Evolutionary conservation across 108 stramenopile species (phyloP), one percentile per base, ranked within the genome.

Genomic region (Skeletonema menzelii): DNA sequence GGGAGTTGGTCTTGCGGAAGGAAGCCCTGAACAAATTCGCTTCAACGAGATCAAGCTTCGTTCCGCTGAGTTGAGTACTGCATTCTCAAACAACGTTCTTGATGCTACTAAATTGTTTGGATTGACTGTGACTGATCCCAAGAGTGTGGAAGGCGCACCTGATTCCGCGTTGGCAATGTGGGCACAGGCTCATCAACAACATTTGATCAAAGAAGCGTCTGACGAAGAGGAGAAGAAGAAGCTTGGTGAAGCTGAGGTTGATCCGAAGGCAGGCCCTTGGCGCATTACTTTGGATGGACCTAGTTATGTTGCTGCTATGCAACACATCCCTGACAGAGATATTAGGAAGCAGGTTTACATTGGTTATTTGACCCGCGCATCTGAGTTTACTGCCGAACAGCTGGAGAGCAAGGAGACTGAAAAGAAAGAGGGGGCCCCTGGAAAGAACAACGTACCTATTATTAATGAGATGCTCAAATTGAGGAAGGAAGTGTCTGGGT

Each of bases 1-100:
- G 24, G 98, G 98, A 28, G 97, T 99, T 27, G 98, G 96, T 27
- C 75, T 99, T 44, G 93, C 90, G 56, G 97, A 92, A 2, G 95
- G 79, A 30, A 86, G 80, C 27, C 87, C 95, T 68, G 95, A 96
- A 71, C 72, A 73, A 30, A 55, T n/a, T 3, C 76, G 90, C 24
- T 99, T 97, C 89, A 99, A 99, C 75, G 93, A 96, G 72, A 96
- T 98, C 59, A 95, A 93, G 69, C 78, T 94, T 68, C 82, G 91
- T 40, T 82, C 94, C 32, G 95, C 97, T 0, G 85, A 94, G 59
- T 82, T 98, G 67, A 82, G 84, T 19, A 97, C 91, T 14, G 88
- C 82, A 27, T 99, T 99, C 73, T 80, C 83, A 56, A 99, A 99
- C 90, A 98, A 99, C 75, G 96, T 98, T 19, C 83, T 99, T 61